These are phyloP conservation scores for Talaromyces sp. DNA, from an alignment of 2,329 filamentous ascomycete species.

Conservation along the genomic window DNA sequence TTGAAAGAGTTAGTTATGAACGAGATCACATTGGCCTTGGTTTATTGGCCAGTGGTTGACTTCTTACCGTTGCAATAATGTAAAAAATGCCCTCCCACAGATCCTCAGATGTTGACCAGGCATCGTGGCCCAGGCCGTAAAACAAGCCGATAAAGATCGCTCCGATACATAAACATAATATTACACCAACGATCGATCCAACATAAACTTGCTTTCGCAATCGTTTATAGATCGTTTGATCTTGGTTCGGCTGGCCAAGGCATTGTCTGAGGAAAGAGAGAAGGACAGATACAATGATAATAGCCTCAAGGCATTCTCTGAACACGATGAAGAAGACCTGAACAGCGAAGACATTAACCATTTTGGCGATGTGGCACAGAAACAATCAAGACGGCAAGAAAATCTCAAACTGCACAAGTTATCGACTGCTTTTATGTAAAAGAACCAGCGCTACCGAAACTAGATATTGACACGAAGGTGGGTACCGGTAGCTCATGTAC, in stretches of 20 bases:
- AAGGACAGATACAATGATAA: conserved; percentile 87
- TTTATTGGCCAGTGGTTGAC: no score
- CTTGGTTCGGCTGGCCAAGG: background rate
- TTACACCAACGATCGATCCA: background rate
- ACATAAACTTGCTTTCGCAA: background rate
- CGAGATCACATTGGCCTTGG: no score
- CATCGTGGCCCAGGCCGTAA: background rate
- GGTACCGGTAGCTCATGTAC: no score
- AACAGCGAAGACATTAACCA: conserved; percentile 19
- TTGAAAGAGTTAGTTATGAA: conserved; percentile 60
- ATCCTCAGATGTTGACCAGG: background rate
- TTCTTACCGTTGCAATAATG: background rate
- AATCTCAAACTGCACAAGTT: no score
- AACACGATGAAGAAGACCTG: conserved; percentile 86
- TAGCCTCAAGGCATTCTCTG: conserved; percentile 79
- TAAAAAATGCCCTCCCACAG: background rate
- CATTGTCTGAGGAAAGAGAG: conserved; percentile 37
- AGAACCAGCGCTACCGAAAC: no score
- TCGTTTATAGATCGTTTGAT: background rate
- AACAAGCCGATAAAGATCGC: background rate
- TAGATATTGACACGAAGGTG: no score
- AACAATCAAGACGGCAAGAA: no score
- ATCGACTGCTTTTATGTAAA: no score
- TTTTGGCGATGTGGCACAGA: no score
- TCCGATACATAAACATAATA: background rate